phyloP scores from a whole-genome alignment of 805 yeast species.

The Candida wancherniae region DNA sequence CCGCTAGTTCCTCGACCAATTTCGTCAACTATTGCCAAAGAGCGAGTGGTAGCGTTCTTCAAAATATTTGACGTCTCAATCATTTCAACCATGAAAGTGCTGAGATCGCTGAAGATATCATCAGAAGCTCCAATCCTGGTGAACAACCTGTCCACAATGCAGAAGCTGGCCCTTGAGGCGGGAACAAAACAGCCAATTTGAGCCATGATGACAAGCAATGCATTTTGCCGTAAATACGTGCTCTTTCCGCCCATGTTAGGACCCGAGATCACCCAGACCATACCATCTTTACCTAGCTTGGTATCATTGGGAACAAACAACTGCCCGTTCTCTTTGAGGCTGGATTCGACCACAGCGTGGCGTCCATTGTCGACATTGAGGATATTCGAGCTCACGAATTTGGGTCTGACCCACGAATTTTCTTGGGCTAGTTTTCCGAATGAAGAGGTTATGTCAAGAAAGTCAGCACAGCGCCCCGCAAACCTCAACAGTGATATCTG shows the following conservation, averaged over 20 bases:
- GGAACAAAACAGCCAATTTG: constrained; percentile 57
- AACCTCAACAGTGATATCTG: constrained; percentile 45
- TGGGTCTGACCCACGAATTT: constrained; percentile 61
- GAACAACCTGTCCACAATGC: constrained; percentile 44
- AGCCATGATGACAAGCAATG: constrained; percentile 44
- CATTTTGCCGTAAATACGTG: constrained; percentile 45
- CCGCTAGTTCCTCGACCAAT: constrained; percentile 56
- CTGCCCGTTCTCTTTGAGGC: constrained; percentile 29
- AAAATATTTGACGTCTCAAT: constrained; percentile 35
- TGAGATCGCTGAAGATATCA: constrained; percentile 27
- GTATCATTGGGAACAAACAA: constrained; percentile 46
- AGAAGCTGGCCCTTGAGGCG: constrained; percentile 41
- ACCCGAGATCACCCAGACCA: constrained; percentile 22
- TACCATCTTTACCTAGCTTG: constrained; percentile 17
- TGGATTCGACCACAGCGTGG: constrained; percentile 76
- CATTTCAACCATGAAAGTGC: constrained; percentile 53
- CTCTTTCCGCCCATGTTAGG: constrained; percentile 56
- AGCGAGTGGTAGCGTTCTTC: constrained; percentile 30
- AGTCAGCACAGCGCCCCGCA: constrained; percentile 51
- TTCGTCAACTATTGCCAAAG: constrained; percentile 38
- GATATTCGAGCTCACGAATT: constrained; percentile 45
- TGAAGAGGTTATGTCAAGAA: constrained; percentile 66
- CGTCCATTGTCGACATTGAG: constrained; percentile 52
- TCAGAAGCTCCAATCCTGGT: constrained; percentile 42
- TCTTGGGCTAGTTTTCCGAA: constrained; percentile 73